Evolutionary conservation across 192 early-diverging fungal genomes (phyloP).

Genomic region (Mortierella antarctica): DNA sequence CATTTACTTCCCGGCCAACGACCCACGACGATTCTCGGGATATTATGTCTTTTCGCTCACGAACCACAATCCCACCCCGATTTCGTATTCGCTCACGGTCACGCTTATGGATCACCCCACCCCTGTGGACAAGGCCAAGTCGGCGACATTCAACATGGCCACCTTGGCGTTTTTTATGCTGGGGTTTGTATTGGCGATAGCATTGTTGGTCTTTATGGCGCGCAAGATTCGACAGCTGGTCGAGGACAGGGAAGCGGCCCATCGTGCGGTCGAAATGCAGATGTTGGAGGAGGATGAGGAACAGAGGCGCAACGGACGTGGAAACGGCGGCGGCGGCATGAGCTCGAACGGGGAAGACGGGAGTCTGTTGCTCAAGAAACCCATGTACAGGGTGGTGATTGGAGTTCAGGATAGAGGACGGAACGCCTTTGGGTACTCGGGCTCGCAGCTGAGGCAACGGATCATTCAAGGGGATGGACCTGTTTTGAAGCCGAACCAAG

Average conservation of each 20-base stretch:
- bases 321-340: slow-evolving; percentile 14
- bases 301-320: background rate
- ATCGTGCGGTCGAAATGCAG: slow-evolving; percentile 22
- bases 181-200: slow-evolving; percentile 29
- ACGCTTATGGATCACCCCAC: slow-evolving; percentile 11
- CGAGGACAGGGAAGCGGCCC: slow-evolving; percentile 24
- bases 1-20: slow-evolving; percentile 29
- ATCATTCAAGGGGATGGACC: background rate
- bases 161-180: slow-evolving; percentile 44
- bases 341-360: slow-evolving; percentile 6
- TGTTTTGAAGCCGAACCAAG: no score
- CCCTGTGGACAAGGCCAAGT: background rate
- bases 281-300: slow-evolving; percentile 41
- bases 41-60: slow-evolving; percentile 51
- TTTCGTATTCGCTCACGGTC: slow-evolving; percentile 27
- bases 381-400: slow-evolving; percentile 36
- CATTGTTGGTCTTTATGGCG: slow-evolving; percentile 18
- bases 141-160: slow-evolving; percentile 35
- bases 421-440: slow-evolving; percentile 3
- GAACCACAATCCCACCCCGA: slow-evolving; percentile 18
- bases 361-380: slow-evolving; percentile 14
- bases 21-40: slow-evolving; percentile 49
- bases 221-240: slow-evolving; percentile 45
- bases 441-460: slow-evolving; percentile 8
- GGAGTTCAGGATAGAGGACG: slow-evolving; percentile 26